phyloP scores from a whole-genome alignment of 768 basidiomycete genomes.

The Crassisporium funariophilum region DNA sequence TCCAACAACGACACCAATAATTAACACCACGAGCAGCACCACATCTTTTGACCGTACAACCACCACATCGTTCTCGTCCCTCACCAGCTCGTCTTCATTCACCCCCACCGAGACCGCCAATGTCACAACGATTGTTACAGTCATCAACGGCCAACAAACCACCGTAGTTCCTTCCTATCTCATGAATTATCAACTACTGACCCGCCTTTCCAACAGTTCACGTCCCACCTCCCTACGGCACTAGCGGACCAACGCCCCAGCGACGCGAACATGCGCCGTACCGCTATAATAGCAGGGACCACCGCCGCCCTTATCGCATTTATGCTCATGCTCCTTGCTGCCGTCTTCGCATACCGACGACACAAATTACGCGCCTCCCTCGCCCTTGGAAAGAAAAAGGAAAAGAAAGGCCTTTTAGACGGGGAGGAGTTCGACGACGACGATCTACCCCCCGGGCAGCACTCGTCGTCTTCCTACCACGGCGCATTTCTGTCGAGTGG shows the following conservation, averaged over 20 bases:
- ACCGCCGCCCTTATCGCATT: constrained; percentile 39
- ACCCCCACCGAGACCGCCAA: constrained; percentile 6
- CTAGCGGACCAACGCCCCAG: constrained; percentile 25
- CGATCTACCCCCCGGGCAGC: no score
- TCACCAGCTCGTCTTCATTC: background rate
- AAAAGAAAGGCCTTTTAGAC: constrained; percentile 31
- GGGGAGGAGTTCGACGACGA: constrained; percentile 41
- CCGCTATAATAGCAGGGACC: constrained; percentile 43
- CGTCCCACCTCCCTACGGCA: constrained; percentile 31
- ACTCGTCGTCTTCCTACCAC: no score
- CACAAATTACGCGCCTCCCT: constrained; percentile 34
- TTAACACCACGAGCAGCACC: background rate
- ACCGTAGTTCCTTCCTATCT: constrained; percentile 12
- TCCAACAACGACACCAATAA: background rate
- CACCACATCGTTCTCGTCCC: background rate
- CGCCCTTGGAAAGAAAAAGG: constrained; percentile 23
- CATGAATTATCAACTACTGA: background rate
- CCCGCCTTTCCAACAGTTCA: constrained; percentile 14
- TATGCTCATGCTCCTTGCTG: constrained; percentile 35
- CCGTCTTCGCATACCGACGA: constrained; percentile 39
- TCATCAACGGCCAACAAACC: constrained; percentile 14
- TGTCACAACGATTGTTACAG: constrained; percentile 18
- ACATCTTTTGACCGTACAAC: background rate
- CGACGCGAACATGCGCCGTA: constrained; percentile 25
- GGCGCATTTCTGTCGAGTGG: no score